A percentile compares a stretch with the other conserved stretches of the same genome.
phyloP scores from a whole-genome alignment of 805 yeast genomes.

The Candida parachauliodes region DNA sequence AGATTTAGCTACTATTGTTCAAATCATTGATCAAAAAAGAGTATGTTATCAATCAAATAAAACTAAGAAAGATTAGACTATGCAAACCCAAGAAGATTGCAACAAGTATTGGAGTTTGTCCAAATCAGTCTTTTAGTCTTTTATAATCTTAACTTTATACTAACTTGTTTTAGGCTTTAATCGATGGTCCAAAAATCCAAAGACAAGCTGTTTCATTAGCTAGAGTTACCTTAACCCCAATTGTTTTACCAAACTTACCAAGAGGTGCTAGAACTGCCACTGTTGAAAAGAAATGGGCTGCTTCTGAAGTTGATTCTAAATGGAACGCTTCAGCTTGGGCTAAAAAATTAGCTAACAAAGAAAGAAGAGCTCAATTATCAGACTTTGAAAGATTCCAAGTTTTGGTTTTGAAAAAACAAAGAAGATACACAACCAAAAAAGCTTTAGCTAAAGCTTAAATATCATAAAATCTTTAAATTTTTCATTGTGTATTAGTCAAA shows the following conservation, averaged over 20 bases:
- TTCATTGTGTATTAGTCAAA: slow-evolving; percentile 8
- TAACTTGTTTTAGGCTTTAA: slow-evolving; percentile 56
- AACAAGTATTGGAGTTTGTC: too few relatives aligned
- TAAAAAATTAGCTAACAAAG: slow-evolving; percentile 93
- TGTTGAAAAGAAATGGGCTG: slow-evolving; percentile 90
- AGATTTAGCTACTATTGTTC: slow-evolving; percentile 95
- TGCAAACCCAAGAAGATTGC: too few relatives aligned
- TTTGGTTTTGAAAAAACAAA: slow-evolving; percentile 94
- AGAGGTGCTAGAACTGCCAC: slow-evolving; percentile 89
- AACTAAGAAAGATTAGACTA: neutral
- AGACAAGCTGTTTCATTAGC: slow-evolving; percentile 90
- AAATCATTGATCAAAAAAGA: slow-evolving; percentile 98
- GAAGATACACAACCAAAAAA: slow-evolving; percentile 90
- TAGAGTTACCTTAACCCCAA: slow-evolving; percentile 89
- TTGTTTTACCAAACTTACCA: slow-evolving; percentile 80
- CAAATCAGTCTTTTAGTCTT: too few relatives aligned
- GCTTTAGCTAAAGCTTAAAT: slow-evolving; percentile 93
- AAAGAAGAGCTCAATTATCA: slow-evolving; percentile 86
- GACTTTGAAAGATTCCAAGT: slow-evolving; percentile 99
- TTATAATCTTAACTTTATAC: neutral
- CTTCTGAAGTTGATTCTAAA: slow-evolving; percentile 81
- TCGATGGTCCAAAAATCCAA: slow-evolving; percentile 95
- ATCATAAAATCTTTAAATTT: slow-evolving; percentile 1
- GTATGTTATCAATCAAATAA: slow-evolving; percentile 47
- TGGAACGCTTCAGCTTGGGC: slow-evolving; percentile 97